phyloP scores from a whole-genome alignment of 306 rosid species.

The Hippophae rhamnoides region DNA sequence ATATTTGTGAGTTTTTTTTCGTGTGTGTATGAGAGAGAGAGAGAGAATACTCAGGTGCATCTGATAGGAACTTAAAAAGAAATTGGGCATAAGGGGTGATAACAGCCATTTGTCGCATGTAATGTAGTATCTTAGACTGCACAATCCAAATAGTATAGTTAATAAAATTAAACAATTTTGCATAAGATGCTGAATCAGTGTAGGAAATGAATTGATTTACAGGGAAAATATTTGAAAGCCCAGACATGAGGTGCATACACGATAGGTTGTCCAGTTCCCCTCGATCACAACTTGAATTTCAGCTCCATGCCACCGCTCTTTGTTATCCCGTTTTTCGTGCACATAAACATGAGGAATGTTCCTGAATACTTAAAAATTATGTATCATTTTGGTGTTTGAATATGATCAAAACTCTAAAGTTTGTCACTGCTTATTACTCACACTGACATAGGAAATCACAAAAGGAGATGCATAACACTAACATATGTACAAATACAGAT shows the following conservation, averaged over 20 bases:
- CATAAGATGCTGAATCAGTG: not conserved
- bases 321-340: conserved; percentile 68
- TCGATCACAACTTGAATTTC: conserved; percentile 96
- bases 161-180: not conserved
- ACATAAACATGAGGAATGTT: conserved; percentile 83
- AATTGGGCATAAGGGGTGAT: conserved; percentile 68
- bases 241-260: conserved; percentile 36
- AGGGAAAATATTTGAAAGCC: conserved; percentile 9
- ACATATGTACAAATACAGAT: not conserved
- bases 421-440: not conserved
- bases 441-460: not conserved
- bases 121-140: conserved; percentile 93
- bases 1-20: not conserved
- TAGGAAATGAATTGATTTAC: conserved; percentile 8
- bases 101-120: conserved; percentile 92
- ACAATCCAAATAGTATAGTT: conserved; percentile 22
- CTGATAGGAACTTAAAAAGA: conserved; percentile 74
- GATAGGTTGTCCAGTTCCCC: conserved; percentile 97
- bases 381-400: conserved; percentile 11
- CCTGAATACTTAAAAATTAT: conserved; percentile 36
- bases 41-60: conserved; percentile 59
- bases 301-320: conserved; percentile 79
- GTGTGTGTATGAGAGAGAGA: conserved; percentile 20
- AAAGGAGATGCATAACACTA: not conserved
- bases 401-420: conserved; percentile 10